These are phyloP conservation scores for Fusarium nematophilum DNA, from an alignment of 2,329 filamentous ascomycete genomes.

Conservation along the genomic window DNA sequence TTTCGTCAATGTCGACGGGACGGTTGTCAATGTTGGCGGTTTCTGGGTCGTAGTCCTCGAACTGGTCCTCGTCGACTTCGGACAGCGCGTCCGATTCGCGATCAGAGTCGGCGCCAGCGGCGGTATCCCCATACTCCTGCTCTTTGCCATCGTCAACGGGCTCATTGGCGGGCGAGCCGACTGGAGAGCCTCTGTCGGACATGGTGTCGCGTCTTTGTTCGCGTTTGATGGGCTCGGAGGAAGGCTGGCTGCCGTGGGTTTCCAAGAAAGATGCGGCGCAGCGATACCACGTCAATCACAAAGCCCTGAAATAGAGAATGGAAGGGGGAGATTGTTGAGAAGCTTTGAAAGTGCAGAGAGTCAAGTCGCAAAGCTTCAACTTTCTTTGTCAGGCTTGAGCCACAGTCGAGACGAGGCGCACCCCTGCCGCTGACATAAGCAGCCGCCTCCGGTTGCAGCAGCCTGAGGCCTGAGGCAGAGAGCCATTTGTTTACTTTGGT, in stretches of 20 bases:
- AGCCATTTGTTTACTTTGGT: constrained; percentile 50
- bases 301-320: not conserved
- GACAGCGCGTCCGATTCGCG: constrained; percentile 70
- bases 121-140: constrained; percentile 45
- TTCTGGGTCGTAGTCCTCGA: constrained; percentile 75
- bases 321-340: not conserved
- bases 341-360: constrained; percentile 10
- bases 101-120: constrained; percentile 59
- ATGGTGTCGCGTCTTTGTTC: constrained; percentile 44
- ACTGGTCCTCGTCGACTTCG: constrained; percentile 76
- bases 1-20: constrained; percentile 75
- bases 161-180: constrained; percentile 51
- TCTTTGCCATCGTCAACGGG: constrained; percentile 56
- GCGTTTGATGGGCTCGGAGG: constrained; percentile 4
- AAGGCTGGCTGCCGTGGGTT: not conserved
- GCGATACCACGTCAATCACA: not conserved
- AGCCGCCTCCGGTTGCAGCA: not conserved
- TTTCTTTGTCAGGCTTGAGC: constrained; percentile 36
- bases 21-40: constrained; percentile 72
- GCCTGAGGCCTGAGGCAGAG: constrained; percentile 40
- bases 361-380: constrained; percentile 36
- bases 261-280: not conserved
- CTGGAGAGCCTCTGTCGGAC: constrained; percentile 61
- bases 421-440: constrained; percentile 48
- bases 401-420: constrained; percentile 36